These are phyloP conservation scores for Aspergillus versicolor DNA, from an alignment of 2,329 filamentous ascomycete genomes.

Conservation along the genomic window DNA sequence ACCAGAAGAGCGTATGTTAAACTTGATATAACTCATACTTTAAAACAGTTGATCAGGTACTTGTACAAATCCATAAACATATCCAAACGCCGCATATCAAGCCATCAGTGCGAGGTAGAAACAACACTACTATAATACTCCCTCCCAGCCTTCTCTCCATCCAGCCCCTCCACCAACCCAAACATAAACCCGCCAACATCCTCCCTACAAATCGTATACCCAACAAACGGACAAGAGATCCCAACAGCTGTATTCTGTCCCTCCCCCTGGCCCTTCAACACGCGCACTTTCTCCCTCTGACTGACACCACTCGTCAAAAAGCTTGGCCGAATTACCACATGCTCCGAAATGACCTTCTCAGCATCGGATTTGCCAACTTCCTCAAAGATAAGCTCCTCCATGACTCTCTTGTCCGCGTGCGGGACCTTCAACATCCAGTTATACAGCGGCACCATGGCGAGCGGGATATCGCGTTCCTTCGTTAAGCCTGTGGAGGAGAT, in stretches of 20 bases:
- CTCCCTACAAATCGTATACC: conserved; percentile 35
- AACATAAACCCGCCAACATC: conserved; percentile 39
- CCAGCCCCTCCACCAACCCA: conserved; percentile 5
- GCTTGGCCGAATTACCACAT: conserved; percentile 34
- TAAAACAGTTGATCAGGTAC: too few relatives aligned
- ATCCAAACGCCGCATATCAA: too few relatives aligned
- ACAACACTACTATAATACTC: conserved; percentile 1
- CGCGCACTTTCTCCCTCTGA: conserved; percentile 26
- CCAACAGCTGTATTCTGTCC: conserved; percentile 1
- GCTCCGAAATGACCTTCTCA: conserved; percentile 15
- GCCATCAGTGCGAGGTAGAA: neutral
- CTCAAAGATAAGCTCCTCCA: conserved; percentile 29
- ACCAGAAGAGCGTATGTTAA: too few relatives aligned
- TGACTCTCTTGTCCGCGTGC: conserved; percentile 40
- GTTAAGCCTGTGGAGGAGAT: conserved; percentile 37
- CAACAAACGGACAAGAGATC: conserved; percentile 21
- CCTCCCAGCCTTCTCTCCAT: neutral
- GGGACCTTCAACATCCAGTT: conserved; percentile 29
- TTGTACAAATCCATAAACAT: too few relatives aligned
- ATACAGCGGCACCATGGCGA: conserved; percentile 33
- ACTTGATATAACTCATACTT: too few relatives aligned
- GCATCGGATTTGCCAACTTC: conserved; percentile 18
- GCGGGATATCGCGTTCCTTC: conserved; percentile 31
- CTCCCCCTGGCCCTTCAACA: conserved; percentile 27
- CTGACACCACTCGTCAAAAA: conserved; percentile 32